These are phyloP conservation scores for Brassica cretica DNA, from an alignment of 345 rosid species.

Conservation along the genomic window DNA sequence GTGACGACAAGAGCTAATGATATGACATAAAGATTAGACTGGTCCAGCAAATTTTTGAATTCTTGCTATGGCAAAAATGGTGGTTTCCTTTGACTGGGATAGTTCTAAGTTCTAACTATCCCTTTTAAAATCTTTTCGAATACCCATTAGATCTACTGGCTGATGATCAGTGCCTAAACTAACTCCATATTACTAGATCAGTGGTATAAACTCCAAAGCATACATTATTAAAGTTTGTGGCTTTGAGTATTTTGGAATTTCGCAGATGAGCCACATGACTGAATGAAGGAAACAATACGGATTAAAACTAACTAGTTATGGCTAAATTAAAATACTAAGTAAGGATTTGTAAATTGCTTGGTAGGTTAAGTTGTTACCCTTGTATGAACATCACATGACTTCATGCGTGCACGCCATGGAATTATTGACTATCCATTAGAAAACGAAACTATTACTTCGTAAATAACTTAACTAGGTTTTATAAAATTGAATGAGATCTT, in stretches of 20 bases:
- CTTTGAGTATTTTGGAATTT: not conserved
- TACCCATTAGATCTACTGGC: not conserved
- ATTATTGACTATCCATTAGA: not conserved
- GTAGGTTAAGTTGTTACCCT: conserved; percentile 12
- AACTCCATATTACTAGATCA: not conserved
- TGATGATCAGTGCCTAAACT: not conserved
- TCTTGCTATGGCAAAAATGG: conserved; percentile 17
- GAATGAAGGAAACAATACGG: not conserved
- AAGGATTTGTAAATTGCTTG: not conserved
- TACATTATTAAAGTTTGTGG: not conserved
- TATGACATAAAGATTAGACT: conserved; percentile 38
- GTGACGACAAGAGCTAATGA: conserved; percentile 40
- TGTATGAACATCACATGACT: conserved; percentile 19
- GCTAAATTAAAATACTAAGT: not conserved
- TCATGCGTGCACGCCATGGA: conserved; percentile 20
- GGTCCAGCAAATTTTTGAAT: conserved; percentile 32
- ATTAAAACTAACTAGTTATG: not conserved
- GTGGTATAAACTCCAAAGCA: conserved; percentile 1
- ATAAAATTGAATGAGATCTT: conserved; percentile 9
- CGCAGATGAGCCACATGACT: not conserved
- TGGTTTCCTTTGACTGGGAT: conserved; percentile 15
- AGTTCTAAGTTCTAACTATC: not conserved
- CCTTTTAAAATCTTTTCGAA: not conserved
- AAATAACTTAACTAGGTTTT: not conserved
- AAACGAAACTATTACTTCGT: not conserved